phyloP scores from a whole-genome alignment of 768 basidiomycete species.

The Boletus reticulatus region DNA sequence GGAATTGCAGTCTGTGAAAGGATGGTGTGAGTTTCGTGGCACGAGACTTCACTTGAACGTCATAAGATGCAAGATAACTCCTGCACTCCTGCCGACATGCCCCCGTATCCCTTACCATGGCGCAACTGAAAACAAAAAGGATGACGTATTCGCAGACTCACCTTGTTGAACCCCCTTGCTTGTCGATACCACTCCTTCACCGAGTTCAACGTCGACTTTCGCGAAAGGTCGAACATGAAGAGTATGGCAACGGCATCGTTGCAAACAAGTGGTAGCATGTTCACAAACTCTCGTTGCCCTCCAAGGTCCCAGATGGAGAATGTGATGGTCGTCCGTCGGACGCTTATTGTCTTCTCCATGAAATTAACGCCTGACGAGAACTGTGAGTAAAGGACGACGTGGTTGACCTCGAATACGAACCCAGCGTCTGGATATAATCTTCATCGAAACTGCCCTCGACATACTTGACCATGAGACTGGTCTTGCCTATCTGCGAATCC shows the following conservation, averaged over 20 bases:
- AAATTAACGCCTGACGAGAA: conserved; percentile 82
- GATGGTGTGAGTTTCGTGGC: conserved; percentile 14
- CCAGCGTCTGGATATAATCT: conserved; percentile 99
- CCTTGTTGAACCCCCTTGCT: conserved; percentile 98
- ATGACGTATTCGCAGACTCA: conserved; percentile 32
- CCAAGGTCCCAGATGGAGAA: conserved; percentile 99
- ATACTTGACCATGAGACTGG: conserved; percentile 99
- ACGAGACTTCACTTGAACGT: conserved; percentile 1
- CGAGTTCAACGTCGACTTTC: conserved; percentile 96
- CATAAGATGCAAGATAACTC: neutral
- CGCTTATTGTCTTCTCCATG: conserved; percentile 99
- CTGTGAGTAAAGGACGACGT: conserved; percentile 5
- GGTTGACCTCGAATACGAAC: conserved; percentile 40
- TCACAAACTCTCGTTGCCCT: conserved; percentile 97
- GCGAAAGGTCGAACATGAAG: conserved; percentile 99
- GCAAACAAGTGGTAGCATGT: conserved; percentile 97
- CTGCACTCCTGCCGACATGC: neutral
- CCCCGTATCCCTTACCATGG: neutral
- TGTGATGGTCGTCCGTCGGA: conserved; percentile 97
- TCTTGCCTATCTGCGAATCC: conserved; percentile 99
- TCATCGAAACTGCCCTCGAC: conserved; percentile 99
- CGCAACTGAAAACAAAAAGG: neutral
- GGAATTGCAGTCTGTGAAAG: conserved; percentile 87
- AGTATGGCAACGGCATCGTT: conserved; percentile 99
- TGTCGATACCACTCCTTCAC: conserved; percentile 99